These are phyloP conservation scores for Paramecium sexaurelia DNA, from an alignment of 73 alveolate species.

Conservation along the genomic window DNA sequence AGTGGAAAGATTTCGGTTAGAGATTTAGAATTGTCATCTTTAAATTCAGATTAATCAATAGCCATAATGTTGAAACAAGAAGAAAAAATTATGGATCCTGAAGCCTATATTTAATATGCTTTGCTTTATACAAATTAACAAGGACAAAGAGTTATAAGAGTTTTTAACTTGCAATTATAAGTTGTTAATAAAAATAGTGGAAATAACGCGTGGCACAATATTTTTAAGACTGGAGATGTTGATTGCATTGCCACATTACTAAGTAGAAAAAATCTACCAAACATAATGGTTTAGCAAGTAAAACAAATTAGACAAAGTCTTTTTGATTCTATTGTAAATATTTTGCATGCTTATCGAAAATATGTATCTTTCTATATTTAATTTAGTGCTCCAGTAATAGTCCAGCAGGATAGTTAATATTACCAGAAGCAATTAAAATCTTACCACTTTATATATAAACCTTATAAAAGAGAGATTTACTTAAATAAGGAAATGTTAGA, in stretches of 20 bases:
- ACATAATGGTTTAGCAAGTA: constrained; percentile 50
- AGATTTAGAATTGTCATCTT: constrained; percentile 76
- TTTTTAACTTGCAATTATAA: constrained; percentile 70
- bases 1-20: constrained; percentile 66
- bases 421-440: constrained; percentile 75
- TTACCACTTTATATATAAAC: constrained; percentile 73
- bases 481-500: constrained; percentile 62
- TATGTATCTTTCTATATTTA: constrained; percentile 29
- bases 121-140: constrained; percentile 72
- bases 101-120: constrained; percentile 78
- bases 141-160: constrained; percentile 78
- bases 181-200: constrained; percentile 65
- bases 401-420: constrained; percentile 72
- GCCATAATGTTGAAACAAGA: constrained; percentile 73
- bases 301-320: constrained; percentile 67
- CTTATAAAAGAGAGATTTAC: constrained; percentile 66
- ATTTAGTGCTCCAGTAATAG: constrained; percentile 66
- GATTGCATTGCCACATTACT: constrained; percentile 70
- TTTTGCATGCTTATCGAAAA: constrained; percentile 69
- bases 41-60: constrained; percentile 78
- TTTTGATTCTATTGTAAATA: constrained; percentile 66
- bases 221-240: constrained; percentile 75
- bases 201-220: constrained; percentile 60
- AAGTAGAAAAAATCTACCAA: constrained; percentile 58
- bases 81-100: constrained; percentile 70